phyloP scores from a whole-genome alignment of 2,329 filamentous ascomycete species.

The Botrytis medusae region DNA sequence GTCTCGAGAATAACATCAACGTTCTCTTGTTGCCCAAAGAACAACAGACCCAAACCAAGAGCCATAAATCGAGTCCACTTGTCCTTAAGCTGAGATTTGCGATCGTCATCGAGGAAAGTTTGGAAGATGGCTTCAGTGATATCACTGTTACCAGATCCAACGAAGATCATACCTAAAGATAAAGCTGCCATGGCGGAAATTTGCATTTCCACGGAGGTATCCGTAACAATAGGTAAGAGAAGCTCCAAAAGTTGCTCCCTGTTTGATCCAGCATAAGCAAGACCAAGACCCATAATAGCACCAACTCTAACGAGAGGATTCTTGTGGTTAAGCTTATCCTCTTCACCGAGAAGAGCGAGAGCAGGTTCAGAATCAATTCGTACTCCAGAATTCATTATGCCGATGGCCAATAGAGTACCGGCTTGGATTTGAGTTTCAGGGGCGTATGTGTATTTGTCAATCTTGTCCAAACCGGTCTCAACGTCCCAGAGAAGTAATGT shows the following conservation, averaged over 20 bases:
- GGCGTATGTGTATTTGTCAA: constrained; percentile 90
- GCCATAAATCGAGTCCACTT: constrained; percentile 99
- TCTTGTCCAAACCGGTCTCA: constrained; percentile 86
- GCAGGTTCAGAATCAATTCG: constrained; percentile 87
- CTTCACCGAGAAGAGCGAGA: constrained; percentile 78
- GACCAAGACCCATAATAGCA: constrained; percentile 91
- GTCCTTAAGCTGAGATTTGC: constrained; percentile 86
- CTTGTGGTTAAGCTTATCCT: constrained; percentile 75
- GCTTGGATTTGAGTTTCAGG: constrained; percentile 83
- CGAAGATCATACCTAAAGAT: constrained; percentile 84
- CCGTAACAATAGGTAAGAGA: constrained; percentile 82
- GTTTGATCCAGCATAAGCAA: constrained; percentile 93
- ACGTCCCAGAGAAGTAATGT: constrained; percentile 93
- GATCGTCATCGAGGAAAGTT: constrained; percentile 90
- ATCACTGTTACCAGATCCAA: constrained; percentile 87
- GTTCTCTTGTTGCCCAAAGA: constrained; percentile 95
- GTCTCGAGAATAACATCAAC: constrained; percentile 98
- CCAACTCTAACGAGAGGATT: constrained; percentile 76
- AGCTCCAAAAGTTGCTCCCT: constrained; percentile 84
- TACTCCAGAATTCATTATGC: constrained; percentile 93
- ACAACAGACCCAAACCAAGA: constrained; percentile 87
- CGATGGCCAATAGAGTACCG: constrained; percentile 87
- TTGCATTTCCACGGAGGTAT: constrained; percentile 87
- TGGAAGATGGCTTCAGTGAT: constrained; percentile 90
- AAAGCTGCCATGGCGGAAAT: constrained; percentile 94